Conservation (phyloP, 768 basidiomycete genomes). For the Termitomyces sp. region DNA sequence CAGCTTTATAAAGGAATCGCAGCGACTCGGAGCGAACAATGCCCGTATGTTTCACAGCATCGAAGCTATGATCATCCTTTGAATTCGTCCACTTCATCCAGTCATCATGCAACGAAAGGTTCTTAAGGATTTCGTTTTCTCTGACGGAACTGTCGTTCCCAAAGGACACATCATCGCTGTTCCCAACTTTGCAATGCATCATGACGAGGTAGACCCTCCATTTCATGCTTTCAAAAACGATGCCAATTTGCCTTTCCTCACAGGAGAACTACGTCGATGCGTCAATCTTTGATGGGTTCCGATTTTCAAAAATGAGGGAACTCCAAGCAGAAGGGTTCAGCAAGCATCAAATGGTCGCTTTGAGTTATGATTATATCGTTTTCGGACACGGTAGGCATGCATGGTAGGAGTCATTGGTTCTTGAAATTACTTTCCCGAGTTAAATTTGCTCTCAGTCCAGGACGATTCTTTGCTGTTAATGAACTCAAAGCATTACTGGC, state of each 20-base stretch:
- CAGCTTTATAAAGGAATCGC: conserved; percentile 38
- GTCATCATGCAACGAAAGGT: conserved; percentile 16
- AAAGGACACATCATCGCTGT: conserved; percentile 15
- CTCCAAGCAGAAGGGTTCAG: conserved; percentile 11
- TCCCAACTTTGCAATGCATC: conserved; percentile 3
- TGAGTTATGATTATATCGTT: not conserved
- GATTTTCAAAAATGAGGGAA: conserved; percentile 27
- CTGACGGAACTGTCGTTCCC: conserved; percentile 20
- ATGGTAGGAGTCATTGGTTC: not conserved
- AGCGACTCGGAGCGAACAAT: conserved; percentile 20
- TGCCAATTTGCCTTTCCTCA: not conserved
- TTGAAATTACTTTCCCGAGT: not conserved
- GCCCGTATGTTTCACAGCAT: conserved; percentile 17
- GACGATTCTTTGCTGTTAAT: conserved; percentile 34
- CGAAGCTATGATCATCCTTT: not conserved
- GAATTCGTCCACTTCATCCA: not conserved
- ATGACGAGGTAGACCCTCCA: conserved; percentile 2
- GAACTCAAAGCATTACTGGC: conserved; percentile 33
- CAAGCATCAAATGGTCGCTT: not conserved
- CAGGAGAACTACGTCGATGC: conserved; percentile 16
- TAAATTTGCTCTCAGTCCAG: conserved; percentile 20
- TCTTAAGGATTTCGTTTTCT: conserved; percentile 18
- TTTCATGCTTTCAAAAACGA: not conserved
- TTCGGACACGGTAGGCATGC: conserved; percentile 7
- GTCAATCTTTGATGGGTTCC: conserved; percentile 29